A percentile compares a stretch with the other conserved stretches of the same genome.
These are phyloP conservation scores for Cryptosporidium meleagridis DNA, from an alignment of 169 alveolate genomes.

Conservation along the genomic window DNA sequence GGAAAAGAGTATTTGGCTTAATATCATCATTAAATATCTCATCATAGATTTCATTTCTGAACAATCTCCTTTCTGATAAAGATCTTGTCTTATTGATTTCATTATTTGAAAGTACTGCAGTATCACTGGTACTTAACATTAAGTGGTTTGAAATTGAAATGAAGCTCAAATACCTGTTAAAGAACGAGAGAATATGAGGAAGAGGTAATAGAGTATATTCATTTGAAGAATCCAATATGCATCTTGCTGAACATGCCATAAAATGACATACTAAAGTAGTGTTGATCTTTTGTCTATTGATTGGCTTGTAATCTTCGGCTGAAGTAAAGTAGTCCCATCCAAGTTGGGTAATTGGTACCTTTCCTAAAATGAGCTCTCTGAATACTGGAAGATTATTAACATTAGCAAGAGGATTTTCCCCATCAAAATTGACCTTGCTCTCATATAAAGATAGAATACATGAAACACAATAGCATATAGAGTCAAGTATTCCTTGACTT, in stretches of 20 bases:
- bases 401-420: neutral
- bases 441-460: conserved; percentile 57
- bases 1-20: conserved; percentile 64
- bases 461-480: conserved; percentile 69
- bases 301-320: conserved; percentile 72
- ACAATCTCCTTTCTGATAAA: neutral
- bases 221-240: conserved; percentile 49
- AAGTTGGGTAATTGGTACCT: conserved; percentile 45
- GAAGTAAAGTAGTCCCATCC: conserved; percentile 73
- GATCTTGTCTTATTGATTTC: neutral
- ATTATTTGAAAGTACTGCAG: conserved; percentile 18
- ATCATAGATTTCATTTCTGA: neutral
- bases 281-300: conserved; percentile 73
- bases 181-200: conserved; percentile 68
- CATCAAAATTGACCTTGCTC: conserved; percentile 23
- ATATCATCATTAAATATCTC: conserved; percentile 10
- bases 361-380: conserved; percentile 58
- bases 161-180: conserved; percentile 35
- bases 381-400: conserved; percentile 67
- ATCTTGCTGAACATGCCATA: conserved; percentile 78
- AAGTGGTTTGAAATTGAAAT: conserved; percentile 53
- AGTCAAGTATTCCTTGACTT: conserved; percentile 59
- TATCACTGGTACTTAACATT: conserved; percentile 71
- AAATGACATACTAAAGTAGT: conserved; percentile 79
- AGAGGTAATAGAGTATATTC: conserved; percentile 59